These are phyloP conservation scores for Cyanodermella asteris DNA, from an alignment of 2,329 filamentous ascomycete species.

Conservation along the genomic window DNA sequence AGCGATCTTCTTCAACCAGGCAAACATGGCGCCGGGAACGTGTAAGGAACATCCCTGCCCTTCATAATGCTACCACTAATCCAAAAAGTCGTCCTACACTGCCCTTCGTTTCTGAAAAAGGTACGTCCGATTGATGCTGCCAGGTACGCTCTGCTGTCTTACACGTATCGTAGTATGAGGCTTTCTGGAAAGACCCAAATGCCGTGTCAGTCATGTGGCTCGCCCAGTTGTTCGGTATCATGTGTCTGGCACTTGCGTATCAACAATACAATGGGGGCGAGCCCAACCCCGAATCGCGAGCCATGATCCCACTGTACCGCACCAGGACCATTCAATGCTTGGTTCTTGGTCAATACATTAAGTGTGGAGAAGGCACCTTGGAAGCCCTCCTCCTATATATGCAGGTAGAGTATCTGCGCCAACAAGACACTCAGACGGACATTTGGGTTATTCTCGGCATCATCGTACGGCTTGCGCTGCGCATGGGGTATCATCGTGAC, in stretches of 20 bases:
- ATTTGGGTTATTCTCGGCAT: constrained; percentile 12
- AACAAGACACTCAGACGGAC: constrained; percentile 8
- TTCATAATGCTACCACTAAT: too few relatives aligned
- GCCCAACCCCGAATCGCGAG: too few relatives aligned
- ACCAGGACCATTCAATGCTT: constrained; percentile 13
- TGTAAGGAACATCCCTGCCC: too few relatives aligned
- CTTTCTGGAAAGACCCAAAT: constrained; percentile 1
- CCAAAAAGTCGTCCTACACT: too few relatives aligned
- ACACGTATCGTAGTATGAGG: too few relatives aligned
- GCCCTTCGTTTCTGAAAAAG: too few relatives aligned
- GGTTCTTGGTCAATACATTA: constrained; percentile 11
- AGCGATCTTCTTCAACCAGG: constrained; percentile 14
- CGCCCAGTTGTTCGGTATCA: constrained; percentile 1
- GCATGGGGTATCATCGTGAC: constrained; percentile 22
- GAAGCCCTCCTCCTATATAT: constrained; percentile 10
- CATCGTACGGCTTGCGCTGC: constrained; percentile 12
- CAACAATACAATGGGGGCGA: too few relatives aligned
- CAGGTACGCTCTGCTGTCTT: too few relatives aligned
- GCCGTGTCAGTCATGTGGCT: constrained; percentile 1
- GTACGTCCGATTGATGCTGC: too few relatives aligned
- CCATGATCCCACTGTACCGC: too few relatives aligned
- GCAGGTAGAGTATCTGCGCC: constrained; percentile 9
- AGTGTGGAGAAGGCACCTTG: constrained; percentile 10
- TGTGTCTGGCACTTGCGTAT: constrained; percentile 1
- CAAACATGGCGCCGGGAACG: too few relatives aligned